Base-by-base conservation (phyloP, 2,329 filamentous ascomycete species). In the Cladosporium sphaerospermum region DNA sequence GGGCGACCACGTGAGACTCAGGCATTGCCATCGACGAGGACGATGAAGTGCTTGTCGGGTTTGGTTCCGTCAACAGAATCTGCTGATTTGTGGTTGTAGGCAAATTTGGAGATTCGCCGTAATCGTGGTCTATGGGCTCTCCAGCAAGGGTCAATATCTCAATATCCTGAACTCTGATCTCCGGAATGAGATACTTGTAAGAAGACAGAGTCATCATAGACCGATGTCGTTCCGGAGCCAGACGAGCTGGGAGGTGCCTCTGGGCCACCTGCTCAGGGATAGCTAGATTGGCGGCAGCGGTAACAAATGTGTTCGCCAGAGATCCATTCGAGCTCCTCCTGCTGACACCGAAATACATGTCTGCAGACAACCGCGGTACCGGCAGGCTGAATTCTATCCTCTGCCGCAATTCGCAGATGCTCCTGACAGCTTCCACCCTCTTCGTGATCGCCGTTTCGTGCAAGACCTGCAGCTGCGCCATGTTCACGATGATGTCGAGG, bases 371-470 rank as follows among this genome's bases (percentile, higher is more conserved):
- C n/a, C 39, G 13, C 13, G 39, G 14, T 9, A 49, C n/a, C 14
- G 46, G 46, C 36, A 49, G 23, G 9, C 18, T 41, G 19, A 42
- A 23, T 5, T 49, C 46, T 16, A 49, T 49, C 14, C 46, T 40
- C 37, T 49, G 46, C n/a, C 46, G n/a, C 36, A 49, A n/a, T 14
- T 49, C 46, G 11, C 23, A 13, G 10, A 49, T 49, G 14, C 46
- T 42, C 23, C 46, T 40, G 36, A 40, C 37, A 3, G 46, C 46
- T 33, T 49, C 46, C 3, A 39, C 18, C 28, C 37, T 23, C 11
- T 49, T 49, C 14, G 23, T 49, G 13, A 49, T 49, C 8, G 46
- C 41, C 9, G 37, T 36, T 42, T 49, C 46, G 28, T 49, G 37
- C 4, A 49, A 37, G 10, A 23, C 11, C 28, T 49, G 37, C n/a